Evolutionary conservation across 257 asterid species (phyloP).

Genomic region (Coffea eugenioides): DNA sequence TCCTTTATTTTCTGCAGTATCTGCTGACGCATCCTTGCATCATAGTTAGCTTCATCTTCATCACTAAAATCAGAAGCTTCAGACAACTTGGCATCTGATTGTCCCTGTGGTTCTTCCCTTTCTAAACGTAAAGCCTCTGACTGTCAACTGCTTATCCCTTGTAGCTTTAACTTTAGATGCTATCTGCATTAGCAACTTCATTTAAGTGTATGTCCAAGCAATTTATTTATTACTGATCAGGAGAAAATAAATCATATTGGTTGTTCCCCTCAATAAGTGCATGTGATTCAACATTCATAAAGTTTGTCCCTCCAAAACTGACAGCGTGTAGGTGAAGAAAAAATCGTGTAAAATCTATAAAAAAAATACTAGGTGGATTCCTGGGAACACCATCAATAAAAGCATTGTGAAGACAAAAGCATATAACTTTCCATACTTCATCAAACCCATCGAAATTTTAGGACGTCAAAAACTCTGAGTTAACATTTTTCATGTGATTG

Average conservation of each 20-base stretch:
- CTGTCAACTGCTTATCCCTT: slow-evolving; percentile 65
- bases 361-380: neutral
- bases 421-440: neutral
- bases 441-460: neutral
- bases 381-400: neutral
- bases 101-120: slow-evolving; percentile 50
- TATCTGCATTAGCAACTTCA: slow-evolving; percentile 49
- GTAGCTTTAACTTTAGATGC: slow-evolving; percentile 46
- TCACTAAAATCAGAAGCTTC: slow-evolving; percentile 65
- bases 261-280: neutral
- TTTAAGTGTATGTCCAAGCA: slow-evolving; percentile 7
- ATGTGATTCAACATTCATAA: neutral
- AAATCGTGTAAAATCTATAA: neutral
- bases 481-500: neutral
- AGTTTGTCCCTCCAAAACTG: neutral
- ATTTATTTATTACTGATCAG: neutral
- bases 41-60: slow-evolving; percentile 75
- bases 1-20: slow-evolving; percentile 71
- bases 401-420: neutral
- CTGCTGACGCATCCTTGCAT: slow-evolving; percentile 93
- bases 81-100: slow-evolving; percentile 37
- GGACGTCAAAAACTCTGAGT: neutral
- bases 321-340: neutral
- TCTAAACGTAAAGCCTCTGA: slow-evolving; percentile 79
- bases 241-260: neutral